Evolutionary conservation across 805 yeast species (phyloP), one percentile per base, ranked within the genome.

Genomic region (Jamesozyma spencerorum): DNA sequence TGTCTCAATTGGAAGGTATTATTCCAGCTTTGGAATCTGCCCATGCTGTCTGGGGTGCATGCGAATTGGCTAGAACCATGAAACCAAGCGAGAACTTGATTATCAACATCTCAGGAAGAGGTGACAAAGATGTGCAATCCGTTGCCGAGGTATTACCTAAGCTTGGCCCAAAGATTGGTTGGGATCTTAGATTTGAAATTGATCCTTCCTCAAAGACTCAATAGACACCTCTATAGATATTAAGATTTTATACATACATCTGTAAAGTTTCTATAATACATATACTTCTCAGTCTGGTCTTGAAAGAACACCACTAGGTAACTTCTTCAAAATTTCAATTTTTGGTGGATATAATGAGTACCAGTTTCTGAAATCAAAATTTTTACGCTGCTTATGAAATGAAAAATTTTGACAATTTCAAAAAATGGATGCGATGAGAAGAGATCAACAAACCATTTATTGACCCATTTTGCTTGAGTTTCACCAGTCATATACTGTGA

Each of bases 11-110:
- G 50, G 99, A 92, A 67, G 99, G 99, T 65, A 92, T 92, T 53
- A 92, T 92, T 54, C 98, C 99, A 34, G 99, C 99, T 19, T 74
- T 92, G 60, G 99, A 92, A 68, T 85, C 96, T 1, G 83, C 97
- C 11, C 99, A 92, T 62, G 99, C 99, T 31, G 77, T 92, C 40
- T 84, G 72, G 58, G 97, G 96, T 53, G 99, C 88, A 36, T 70
- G 85, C 45, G 76, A 87, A 65, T 72, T 85, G 37, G 98, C 99
- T 24, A 79, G 85, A 69, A 81, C 79, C 14, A 71, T 92, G 81
- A 59, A 73, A 18, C 73, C 79, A 49, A 95, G 83, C 50, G 74
- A 87, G 66, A 78, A 86, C 58, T 69, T 92, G 43, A 81, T 92
- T 45, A 82, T 92, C 58, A 87, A 87, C 62, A 75, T 92, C 42